Evolutionary conservation across 164 flowering plant species (phyloP).

Genomic region (Buxus sempervirens): DNA sequence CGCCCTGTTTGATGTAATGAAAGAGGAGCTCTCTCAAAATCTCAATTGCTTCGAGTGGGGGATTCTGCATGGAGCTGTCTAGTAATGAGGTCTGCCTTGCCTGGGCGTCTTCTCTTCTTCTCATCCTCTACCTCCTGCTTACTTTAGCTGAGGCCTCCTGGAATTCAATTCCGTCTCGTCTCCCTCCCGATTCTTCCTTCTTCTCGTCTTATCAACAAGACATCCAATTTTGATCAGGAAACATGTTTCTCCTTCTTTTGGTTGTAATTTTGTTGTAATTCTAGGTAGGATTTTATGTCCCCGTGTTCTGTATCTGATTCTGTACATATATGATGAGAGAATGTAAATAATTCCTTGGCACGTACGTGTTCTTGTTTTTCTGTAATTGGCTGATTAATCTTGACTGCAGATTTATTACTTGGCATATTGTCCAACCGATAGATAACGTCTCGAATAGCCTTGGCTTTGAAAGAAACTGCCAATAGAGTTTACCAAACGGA

Average conservation of each 20-base stretch:
- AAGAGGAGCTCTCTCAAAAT: too few relatives aligned
- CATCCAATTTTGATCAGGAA: too few relatives aligned
- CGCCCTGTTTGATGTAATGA: too few relatives aligned
- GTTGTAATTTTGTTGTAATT: too few relatives aligned
- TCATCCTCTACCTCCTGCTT: not conserved
- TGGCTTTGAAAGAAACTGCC: too few relatives aligned
- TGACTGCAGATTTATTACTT: not conserved
- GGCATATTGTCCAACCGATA: not conserved
- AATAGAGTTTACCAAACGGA: too few relatives aligned
- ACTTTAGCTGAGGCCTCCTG: slow-evolving; percentile 8
- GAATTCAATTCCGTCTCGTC: not conserved
- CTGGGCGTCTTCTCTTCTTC: not conserved
- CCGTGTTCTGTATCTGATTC: not conserved
- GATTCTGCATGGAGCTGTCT: not conserved
- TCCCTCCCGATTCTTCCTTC: not conserved
- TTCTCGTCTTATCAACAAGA: not conserved
- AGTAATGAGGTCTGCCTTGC: not conserved
- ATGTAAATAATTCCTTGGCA: not conserved
- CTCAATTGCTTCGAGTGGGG: too few relatives aligned
- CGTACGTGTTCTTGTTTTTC: not conserved
- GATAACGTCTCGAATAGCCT: too few relatives aligned
- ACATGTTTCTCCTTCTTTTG: not conserved
- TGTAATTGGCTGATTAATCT: not conserved
- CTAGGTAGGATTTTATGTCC: too few relatives aligned
- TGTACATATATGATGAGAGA: not conserved